These are phyloP conservation scores for Brassica incana DNA, from an alignment of 345 rosid species.

Conservation along the genomic window DNA sequence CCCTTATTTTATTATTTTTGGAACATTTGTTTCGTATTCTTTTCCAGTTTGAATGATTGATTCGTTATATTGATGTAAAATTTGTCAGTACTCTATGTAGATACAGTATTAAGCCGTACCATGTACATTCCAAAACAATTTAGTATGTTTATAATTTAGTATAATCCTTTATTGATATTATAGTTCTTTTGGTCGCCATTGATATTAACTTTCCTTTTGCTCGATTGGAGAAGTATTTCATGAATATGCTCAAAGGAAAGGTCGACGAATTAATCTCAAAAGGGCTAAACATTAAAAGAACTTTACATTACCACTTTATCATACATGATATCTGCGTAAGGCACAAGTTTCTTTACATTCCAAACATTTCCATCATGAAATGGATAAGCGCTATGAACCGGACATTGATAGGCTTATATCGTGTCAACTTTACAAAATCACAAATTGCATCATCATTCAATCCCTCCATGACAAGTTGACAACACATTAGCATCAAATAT, in stretches of 20 bases:
- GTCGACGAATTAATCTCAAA: slow-evolving; percentile 2
- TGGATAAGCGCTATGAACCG: slow-evolving; percentile 97
- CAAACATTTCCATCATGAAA: slow-evolving; percentile 90
- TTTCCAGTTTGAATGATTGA: not conserved
- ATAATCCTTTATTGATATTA: no score
- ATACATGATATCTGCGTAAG: slow-evolving; percentile 66
- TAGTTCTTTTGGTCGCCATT: no score
- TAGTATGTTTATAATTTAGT: not conserved
- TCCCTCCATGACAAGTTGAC: slow-evolving; percentile 93
- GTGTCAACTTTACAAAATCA: slow-evolving; percentile 88
- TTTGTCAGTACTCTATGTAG: not conserved
- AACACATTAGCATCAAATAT: slow-evolving; percentile 1
- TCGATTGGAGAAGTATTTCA: not conserved
- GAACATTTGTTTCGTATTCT: not conserved
- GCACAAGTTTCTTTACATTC: slow-evolving; percentile 85
- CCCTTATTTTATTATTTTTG: not conserved
- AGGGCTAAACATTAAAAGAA: slow-evolving; percentile 33
- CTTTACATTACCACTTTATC: slow-evolving; percentile 92
- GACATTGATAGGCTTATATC: slow-evolving; percentile 70
- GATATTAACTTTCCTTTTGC: not conserved
- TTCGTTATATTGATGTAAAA: not conserved
- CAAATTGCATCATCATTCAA: slow-evolving; percentile 91
- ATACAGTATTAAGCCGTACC: not conserved
- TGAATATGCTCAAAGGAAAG: not conserved
- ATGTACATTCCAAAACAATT: not conserved